Percentiles rank a stretch among this genome's conserved stretches.
These are phyloP conservation scores for Ogataea ganodermae DNA, from an alignment of 805 yeast genomes.

Conservation along the genomic window DNA sequence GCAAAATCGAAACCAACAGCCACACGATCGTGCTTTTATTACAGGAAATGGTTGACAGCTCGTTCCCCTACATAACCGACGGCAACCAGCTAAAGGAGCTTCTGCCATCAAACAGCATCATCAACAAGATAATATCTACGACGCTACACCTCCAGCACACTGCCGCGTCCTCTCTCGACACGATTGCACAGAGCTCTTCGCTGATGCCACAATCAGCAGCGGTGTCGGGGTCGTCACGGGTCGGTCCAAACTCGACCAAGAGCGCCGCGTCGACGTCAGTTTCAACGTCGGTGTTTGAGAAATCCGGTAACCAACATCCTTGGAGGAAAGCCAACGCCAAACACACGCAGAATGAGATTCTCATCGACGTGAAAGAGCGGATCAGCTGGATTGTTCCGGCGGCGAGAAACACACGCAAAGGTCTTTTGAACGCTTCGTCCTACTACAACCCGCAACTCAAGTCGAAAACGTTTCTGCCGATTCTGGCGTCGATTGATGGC, in stretches of 20 bases:
- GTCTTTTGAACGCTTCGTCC: conserved; percentile 22
- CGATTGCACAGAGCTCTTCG: conserved; percentile 30
- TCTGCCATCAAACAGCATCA: conserved; percentile 63
- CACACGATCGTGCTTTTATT: conserved; percentile 72
- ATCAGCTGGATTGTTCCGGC: conserved; percentile 55
- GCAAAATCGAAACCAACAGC: conserved; percentile 65
- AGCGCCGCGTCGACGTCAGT: not conserved
- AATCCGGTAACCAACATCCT: conserved; percentile 48
- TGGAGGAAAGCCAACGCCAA: conserved; percentile 80
- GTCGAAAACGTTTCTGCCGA: conserved; percentile 34
- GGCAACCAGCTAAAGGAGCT: conserved; percentile 66
- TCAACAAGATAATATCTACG: conserved; percentile 51
- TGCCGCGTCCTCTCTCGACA: conserved; percentile 33
- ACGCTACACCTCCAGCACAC: conserved; percentile 37
- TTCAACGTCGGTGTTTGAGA: conserved; percentile 34
- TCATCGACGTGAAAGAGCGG: conserved; percentile 76
- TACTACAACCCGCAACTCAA: conserved; percentile 32
- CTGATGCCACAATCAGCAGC: conserved; percentile 18
- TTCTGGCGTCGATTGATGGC: conserved; percentile 63
- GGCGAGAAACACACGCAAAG: conserved; percentile 8
- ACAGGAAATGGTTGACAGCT: conserved; percentile 78
- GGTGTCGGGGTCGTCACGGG: conserved; percentile 16
- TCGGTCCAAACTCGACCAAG: conserved; percentile 16
- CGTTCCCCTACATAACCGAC: conserved; percentile 73
- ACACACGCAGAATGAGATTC: conserved; percentile 80